Evolutionary conservation across 2,329 filamentous ascomycete species (phyloP), one percentile per base, ranked within the genome.

Genomic region (Lecanicillium sp.): DNA sequence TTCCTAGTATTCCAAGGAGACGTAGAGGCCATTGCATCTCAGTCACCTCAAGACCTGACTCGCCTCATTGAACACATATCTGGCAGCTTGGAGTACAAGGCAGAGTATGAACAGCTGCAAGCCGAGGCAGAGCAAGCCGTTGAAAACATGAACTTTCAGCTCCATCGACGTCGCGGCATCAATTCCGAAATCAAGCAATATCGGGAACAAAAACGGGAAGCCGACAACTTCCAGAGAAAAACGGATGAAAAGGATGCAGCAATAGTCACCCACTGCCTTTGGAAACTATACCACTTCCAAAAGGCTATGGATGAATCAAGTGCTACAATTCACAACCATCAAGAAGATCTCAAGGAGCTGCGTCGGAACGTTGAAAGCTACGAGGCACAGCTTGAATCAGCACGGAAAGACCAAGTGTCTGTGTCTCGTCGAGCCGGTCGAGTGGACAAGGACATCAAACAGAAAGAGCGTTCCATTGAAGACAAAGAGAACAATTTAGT

Each of bases 1-100:
- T 98, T 98, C 58, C 75, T 98, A 5, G 92, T 98, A 27, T 98
- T 98, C 59, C 92, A 98, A 61, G 94, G 92, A 48, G 92, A 98
- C 57, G 90, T 98, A 14, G 92, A 98, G 60, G 85, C 88, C 17
- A 95, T 98, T 54, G 94, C 92, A 2, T 88, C 88, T 7, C 92
- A 96, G 58, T 94, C 88, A 1, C 88, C 92, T 0, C 89, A 88
- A 51, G 92, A 96, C 53, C 75, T 98, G 29, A 98, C 92, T 1
- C 78, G 86, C 36, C 68, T 98, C 36, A 94, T 98, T 41, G 92
- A 98, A 64, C 92, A 96, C 61, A 96, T 98, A 45, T 96, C 90
- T 1, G 92, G 92, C 33, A 95, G 89, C 60, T 64, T 96, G 37
- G 92, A 98, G 52, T 86, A 89, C 64, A 96, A 96, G 62, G 76